Base-by-base conservation (phyloP, 257 asterid genomes). In the Henckelia pumila region DNA sequence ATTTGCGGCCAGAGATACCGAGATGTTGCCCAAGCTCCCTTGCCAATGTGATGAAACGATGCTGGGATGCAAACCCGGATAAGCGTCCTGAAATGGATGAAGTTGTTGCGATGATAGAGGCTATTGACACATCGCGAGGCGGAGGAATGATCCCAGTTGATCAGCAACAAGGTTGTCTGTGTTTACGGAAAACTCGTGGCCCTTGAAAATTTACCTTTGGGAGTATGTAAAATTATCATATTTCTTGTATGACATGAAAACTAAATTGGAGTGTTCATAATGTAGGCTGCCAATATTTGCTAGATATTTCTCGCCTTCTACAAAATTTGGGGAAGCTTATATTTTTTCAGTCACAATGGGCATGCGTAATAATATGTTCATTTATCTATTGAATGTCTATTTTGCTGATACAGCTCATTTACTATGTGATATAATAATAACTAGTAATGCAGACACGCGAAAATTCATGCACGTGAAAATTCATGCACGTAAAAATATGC, bases 101-200 rank as follows among this genome's bases (percentile, higher is more conserved):
- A 80, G 95, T 87, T 3, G 97, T 89, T 17, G 44, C 86, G 8
- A 68, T 89, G 91, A 17, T 89, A 19, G 97, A 89, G 83, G 97
- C 85, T 0, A 88, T 88, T 24, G 97, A 89, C 73, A 88, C 95
- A 1, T 72, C 95, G 1, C 88, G 86, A 77, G 97, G 97, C 1
- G 97, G 97, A n/a, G 97, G 97, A 59, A 89, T 89, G 97, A 89
- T 89, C 75, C 97, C 97, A 1, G 75, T 67, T 8, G 97, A 85
- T 74, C 94, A 89, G 67, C 91, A 82, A 63, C 88, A 82, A 33
- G 84, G 95, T 5, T 89, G 97, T 74, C 82, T 89, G 22, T 89
- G 95, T 63, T 86, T 87, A 77, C 66, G 78, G 30, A 82, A 83
- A 82, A 22, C 61, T 25, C 88, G 97, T 3, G 97, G 97, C n/a